Evolutionary conservation across 140 eudicot genomes (phyloP).

Genomic region (Senecio squalidus): DNA sequence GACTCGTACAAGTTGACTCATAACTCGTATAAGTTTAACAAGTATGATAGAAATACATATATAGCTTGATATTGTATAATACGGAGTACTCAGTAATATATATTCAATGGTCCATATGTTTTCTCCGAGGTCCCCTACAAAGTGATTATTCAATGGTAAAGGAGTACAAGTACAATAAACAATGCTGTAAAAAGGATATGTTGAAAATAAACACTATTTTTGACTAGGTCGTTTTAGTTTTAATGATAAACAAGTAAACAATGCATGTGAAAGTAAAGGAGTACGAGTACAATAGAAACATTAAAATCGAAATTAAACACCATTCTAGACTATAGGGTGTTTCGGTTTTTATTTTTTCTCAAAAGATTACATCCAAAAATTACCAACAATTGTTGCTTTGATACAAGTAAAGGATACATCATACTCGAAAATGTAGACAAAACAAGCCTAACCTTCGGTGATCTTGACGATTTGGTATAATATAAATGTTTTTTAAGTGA

Average conservation of each 20-base stretch:
- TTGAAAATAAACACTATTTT: too few species aligned
- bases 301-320: neutral
- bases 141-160: neutral
- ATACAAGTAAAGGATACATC: neutral
- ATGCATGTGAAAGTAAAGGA: neutral
- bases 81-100: too few species aligned
- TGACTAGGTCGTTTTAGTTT: too few species aligned
- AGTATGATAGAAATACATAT: too few species aligned
- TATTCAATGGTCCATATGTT: conserved; percentile 2
- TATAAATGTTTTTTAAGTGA: neutral
- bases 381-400: neutral
- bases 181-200: too few species aligned
- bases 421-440: too few species aligned
- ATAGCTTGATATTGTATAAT: too few species aligned
- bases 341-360: neutral
- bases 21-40: too few species aligned
- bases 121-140: neutral
- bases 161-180: neutral
- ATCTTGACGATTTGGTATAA: neutral
- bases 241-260: too few species aligned
- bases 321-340: neutral
- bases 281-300: neutral
- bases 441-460: too few species aligned
- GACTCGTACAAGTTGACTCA: too few species aligned
- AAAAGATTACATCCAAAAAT: neutral